A percentile compares a stretch with the other conserved stretches of the same genome.
These are phyloP conservation scores for Citrullus colocynthis DNA, from an alignment of 306 rosid genomes.

Conservation along the genomic window DNA sequence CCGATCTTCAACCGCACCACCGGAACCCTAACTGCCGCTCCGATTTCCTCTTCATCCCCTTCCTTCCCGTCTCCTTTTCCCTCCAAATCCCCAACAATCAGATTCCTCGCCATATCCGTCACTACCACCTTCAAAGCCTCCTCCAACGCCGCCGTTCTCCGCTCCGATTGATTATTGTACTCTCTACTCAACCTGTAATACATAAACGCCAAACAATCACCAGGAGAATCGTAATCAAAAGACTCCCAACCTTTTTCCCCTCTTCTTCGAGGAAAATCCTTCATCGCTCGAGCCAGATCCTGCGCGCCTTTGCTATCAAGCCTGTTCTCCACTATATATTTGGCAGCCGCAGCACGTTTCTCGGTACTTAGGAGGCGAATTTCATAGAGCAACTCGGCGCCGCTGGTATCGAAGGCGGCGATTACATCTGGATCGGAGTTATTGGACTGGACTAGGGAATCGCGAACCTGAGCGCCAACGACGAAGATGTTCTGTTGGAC, in stretches of 20 bases:
- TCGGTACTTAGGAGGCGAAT: constrained; percentile 45
- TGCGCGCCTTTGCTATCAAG: constrained; percentile 37
- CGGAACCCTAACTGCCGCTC: constrained; percentile 27
- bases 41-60: not conserved
- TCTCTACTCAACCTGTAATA: constrained; percentile 56
- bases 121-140: constrained; percentile 35
- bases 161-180: constrained; percentile 29
- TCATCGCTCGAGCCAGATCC: constrained; percentile 69
- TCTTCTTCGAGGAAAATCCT: constrained; percentile 52
- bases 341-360: constrained; percentile 56
- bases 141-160: constrained; percentile 34
- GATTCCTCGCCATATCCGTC: constrained; percentile 36
- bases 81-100: constrained; percentile 24
- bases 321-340: constrained; percentile 24
- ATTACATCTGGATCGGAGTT: constrained; percentile 31
- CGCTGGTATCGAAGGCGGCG: constrained; percentile 40
- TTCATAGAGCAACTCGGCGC: constrained; percentile 57
- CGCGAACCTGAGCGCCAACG: constrained; percentile 67
- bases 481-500: constrained; percentile 64
- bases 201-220: constrained; percentile 67
- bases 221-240: constrained; percentile 47
- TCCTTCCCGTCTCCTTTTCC: not conserved
- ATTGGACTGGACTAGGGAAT: constrained; percentile 36
- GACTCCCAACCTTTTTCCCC: constrained; percentile 61
- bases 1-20: constrained; percentile 78